Evolutionary conservation across 2,329 filamentous ascomycete genomes (phyloP), one percentile per base, ranked within the genome.

Genomic region (Xylaria sp.): DNA sequence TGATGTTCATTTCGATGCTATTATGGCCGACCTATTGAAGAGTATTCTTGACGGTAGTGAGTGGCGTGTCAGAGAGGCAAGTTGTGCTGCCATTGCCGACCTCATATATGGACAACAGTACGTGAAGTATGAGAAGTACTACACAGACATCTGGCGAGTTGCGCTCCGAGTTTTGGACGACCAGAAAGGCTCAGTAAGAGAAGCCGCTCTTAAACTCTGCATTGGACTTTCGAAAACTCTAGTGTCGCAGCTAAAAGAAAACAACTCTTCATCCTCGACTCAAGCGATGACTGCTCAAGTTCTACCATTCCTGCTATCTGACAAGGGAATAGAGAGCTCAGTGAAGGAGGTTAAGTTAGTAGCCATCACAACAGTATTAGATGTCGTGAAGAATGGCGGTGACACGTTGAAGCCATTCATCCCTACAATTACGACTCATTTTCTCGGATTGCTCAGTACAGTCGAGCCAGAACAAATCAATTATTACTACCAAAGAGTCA

Each of bases 151-250:
- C 58, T 98, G 96, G 91, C 88, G 88, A 12, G 89, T 92, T 34
- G 92, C 94, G 0, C 92, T 98, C 80, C 97, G 94, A 76, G 94
- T 99, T 0, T 85, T 98, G 6, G 96, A 99, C 79, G 96, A 99
- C 79, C 97, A 98, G 80, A 99, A 99, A 79, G 92, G 91, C 8
- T 94, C 92, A 0, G 96, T 99, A 4, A 88, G 96, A 61, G 86
- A 88, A 44, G 92, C 94, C 1, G 96, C 96, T 1, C 86, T 94
- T 55, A 90, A 90, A 69, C 86, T 99, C 4, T 97, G 94, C 76
- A 91, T 94, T 78, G 89, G 90, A 0, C 85, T 99, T 44, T 97
- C 94, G 0, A 94, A 93, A 62, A 92, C 93, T 18, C 87, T 98
- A 15, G 93, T 97, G 3, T 90, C 94, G 34, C 92, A 94, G 69